Percentiles rank a stretch among this genome's conserved stretches.
Conservation (phyloP, 352 stramenopile genomes). For the Blastocystis hominis region DNA sequence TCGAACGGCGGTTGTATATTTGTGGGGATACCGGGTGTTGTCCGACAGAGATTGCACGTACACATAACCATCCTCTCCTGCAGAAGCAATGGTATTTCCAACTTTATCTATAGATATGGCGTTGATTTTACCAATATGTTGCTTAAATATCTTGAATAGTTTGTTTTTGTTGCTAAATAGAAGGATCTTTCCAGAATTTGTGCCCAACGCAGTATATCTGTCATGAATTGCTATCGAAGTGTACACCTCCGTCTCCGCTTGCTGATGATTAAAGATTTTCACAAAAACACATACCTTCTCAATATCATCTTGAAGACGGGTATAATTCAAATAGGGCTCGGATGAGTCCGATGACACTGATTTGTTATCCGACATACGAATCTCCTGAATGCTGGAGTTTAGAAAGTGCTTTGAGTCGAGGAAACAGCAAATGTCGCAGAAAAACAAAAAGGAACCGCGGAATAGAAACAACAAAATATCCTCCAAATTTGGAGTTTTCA, state of each 20-base stretch:
- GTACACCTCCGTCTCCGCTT: constrained; percentile 11
- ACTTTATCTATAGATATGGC: constrained; percentile 39
- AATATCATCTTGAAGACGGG: constrained; percentile 43
- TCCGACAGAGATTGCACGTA: constrained; percentile 13
- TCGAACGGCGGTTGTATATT: constrained; percentile 27
- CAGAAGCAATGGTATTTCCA: constrained; percentile 32
- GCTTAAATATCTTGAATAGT: constrained; percentile 36
- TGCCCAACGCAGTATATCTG: constrained; percentile 30
- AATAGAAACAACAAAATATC: background rate
- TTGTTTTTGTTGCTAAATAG: constrained; percentile 42
- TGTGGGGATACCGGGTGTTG: constrained; percentile 5
- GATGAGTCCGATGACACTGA: constrained; percentile 9
- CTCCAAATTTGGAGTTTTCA: background rate
- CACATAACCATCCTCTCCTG: constrained; percentile 44
- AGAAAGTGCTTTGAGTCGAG: background rate
- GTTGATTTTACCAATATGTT: background rate
- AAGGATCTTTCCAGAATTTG: constrained; percentile 38
- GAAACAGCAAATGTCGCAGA: background rate
- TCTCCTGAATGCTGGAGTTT: background rate
- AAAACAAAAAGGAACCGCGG: background rate
- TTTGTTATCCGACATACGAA: constrained; percentile 21
- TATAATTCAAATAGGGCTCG: constrained; percentile 43
- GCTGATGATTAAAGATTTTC: background rate
- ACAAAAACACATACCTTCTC: background rate
- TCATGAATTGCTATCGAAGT: constrained; percentile 16